Evolutionary conservation across 129 eudicot genomes (phyloP).

Genomic region (Calendula officinalis): DNA sequence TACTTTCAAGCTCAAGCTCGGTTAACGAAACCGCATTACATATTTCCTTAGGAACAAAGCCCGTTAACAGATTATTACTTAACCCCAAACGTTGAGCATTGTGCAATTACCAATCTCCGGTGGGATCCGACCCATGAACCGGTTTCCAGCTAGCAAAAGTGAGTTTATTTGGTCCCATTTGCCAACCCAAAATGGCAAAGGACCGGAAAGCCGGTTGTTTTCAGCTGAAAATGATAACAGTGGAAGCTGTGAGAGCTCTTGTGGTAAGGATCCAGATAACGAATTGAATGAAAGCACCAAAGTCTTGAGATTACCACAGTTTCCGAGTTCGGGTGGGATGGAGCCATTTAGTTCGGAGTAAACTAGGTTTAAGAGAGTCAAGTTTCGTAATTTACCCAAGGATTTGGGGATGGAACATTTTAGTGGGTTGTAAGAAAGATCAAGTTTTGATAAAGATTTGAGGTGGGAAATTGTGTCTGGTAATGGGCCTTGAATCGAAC

Average conservation of each 20-base stretch:
- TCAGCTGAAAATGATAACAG: conserved; percentile 54
- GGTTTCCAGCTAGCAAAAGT: conserved; percentile 51
- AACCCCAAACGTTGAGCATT: conserved; percentile 43
- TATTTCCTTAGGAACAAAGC: conserved; percentile 61
- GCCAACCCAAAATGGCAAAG: conserved; percentile 63
- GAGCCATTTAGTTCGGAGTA: conserved; percentile 62
- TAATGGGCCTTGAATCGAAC: conserved; percentile 64
- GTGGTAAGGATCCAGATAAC: conserved; percentile 55
- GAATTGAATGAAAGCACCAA: conserved; percentile 69
- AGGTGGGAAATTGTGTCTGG: conserved; percentile 59
- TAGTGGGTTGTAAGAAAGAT: conserved; percentile 72
- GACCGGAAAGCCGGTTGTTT: conserved; percentile 62
- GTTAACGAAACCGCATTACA: conserved; percentile 53
- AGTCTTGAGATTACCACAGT: conserved; percentile 47
- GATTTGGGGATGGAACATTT: conserved; percentile 58
- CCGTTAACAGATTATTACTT: conserved; percentile 58
- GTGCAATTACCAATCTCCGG: conserved; percentile 72
- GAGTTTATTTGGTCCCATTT: conserved; percentile 60
- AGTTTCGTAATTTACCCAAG: conserved; percentile 43
- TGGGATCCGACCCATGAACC: conserved; percentile 59
- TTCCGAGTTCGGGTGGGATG: conserved; percentile 64
- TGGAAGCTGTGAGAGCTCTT: conserved; percentile 52
- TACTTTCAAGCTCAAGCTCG: conserved; percentile 58
- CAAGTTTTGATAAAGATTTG: conserved; percentile 48
- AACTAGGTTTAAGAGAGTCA: conserved; percentile 52